phyloP scores from a whole-genome alignment of 208 protist species.

The Crithidia brevicula region DNA sequence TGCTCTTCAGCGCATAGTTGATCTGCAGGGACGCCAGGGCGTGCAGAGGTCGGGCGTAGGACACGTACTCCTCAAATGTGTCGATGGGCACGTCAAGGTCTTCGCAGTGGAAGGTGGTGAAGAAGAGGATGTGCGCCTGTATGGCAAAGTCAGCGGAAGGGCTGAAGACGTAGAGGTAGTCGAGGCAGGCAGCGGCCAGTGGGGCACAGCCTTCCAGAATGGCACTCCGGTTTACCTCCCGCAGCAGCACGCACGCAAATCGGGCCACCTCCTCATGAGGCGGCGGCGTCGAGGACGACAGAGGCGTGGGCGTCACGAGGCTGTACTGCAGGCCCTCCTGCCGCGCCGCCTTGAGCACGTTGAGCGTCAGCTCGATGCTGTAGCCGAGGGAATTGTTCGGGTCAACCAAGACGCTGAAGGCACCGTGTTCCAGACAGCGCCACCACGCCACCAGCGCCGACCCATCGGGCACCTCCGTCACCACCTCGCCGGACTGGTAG shows the following conservation, averaged over 20 bases:
- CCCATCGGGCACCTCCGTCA: conserved; percentile 67
- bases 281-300: conserved; percentile 42
- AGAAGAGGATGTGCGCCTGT: conserved; percentile 83
- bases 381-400: conserved; percentile 66
- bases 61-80: conserved; percentile 87
- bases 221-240: conserved; percentile 80
- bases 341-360: conserved; percentile 62
- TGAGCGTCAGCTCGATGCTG: conserved; percentile 75
- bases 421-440: conserved; percentile 68
- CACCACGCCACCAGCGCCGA: conserved; percentile 81
- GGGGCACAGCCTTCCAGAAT: conserved; percentile 76
- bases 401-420: conserved; percentile 80
- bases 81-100: conserved; percentile 80
- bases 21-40: conserved; percentile 73
- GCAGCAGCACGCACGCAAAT: conserved; percentile 76
- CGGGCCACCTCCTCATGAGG: conserved; percentile 69
- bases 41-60: conserved; percentile 79
- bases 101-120: conserved; percentile 80
- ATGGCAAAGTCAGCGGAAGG: conserved; percentile 68
- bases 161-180: conserved; percentile 85
- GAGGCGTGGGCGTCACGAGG: conserved; percentile 44
- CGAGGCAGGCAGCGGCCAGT: conserved; percentile 83
- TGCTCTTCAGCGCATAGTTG: conserved; percentile 84
- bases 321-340: conserved; percentile 81
- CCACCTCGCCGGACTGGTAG: conserved; percentile 61